Evolutionary conservation across 768 basidiomycete species (phyloP).

Genomic region (Pleurotus eryngii): DNA sequence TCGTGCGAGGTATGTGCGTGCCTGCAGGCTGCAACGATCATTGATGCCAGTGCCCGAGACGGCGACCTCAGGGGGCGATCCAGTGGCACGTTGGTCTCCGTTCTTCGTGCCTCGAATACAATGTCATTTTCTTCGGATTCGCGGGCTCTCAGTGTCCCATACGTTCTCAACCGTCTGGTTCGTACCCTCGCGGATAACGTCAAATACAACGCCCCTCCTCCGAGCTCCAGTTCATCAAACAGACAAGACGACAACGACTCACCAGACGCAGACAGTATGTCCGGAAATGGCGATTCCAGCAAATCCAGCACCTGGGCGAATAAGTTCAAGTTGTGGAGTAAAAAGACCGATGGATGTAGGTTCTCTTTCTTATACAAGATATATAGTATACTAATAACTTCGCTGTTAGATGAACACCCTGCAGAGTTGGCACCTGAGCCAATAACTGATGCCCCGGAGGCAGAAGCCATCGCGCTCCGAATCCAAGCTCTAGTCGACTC

Average conservation of each 20-base stretch:
- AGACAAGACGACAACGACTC: neutral
- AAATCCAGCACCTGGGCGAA: neutral
- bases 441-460: constrained; percentile 21
- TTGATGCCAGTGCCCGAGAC: too few relatives aligned
- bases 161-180: constrained; percentile 5
- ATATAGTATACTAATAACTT: neutral
- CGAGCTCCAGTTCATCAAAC: neutral
- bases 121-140: constrained; percentile 7
- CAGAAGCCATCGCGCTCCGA: constrained; percentile 43
- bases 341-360: neutral
- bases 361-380: neutral
- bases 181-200: neutral
- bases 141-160: constrained; percentile 1
- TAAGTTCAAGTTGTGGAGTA: constrained; percentile 7
- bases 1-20: too few relatives aligned
- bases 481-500: constrained; percentile 50
- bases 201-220: constrained; percentile 3
- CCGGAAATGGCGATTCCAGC: neutral
- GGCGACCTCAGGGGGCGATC: too few relatives aligned
- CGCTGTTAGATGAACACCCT: too few relatives aligned
- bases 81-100: too few relatives aligned
- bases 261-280: neutral
- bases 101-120: neutral
- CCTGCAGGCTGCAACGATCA: too few relatives aligned
- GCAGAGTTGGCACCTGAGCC: neutral